Base-by-base conservation (phyloP, 2,329 filamentous ascomycete species). In the Cordyceps fumosorosea region DNA sequence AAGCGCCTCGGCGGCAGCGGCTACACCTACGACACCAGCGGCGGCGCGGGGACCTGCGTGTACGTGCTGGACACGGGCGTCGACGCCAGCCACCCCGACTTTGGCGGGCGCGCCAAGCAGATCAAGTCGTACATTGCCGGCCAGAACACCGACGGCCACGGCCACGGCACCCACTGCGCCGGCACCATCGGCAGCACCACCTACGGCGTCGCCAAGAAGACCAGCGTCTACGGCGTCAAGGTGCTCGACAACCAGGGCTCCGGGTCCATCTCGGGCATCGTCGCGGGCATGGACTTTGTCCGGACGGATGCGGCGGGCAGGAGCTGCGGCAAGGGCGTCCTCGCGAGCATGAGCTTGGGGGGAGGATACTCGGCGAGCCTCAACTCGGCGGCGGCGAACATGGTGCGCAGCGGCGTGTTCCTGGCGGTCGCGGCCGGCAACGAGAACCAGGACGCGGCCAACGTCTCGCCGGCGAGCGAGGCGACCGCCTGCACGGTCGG, bases 351-450 rank as follows among this genome's bases (percentile, higher is more conserved):
- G 80, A 82, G 79, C 10, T 77, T 85, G 12, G 81, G 82, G 50
- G 81, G 81, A n/a, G 54, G 65, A 62, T 71, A 67, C 65, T 80
- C 78, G 5, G 52, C 71, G 0, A 69, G 79, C 40, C 68, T 83
- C 65, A 84, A 84, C 75, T 68, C 67, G 42, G 81, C 80, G 18
- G 80, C 81, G 32, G 72, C 72, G 26, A 70, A 68, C 50, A 73
- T 81, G 47, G 73, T 80, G 65, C 62, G 63, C 20, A 69, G 72
- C 2, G 81, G 80, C 44, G 70, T 83, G 63, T 81, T 82, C 66
- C 73, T 83, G 48, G 81, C 78, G 63, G 81, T 83, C n/a, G 81
- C 82, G 6, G 82, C 82, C 20, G 82, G 82, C 44, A 84, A 84
- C 69, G 72, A 76, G 32, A 73, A 72, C 64, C 66, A 66, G 22